A percentile compares a stretch with the other conserved stretches of the same genome.
Conservation (phyloP, 768 basidiomycete species). For the Xerocomellus intermedius region DNA sequence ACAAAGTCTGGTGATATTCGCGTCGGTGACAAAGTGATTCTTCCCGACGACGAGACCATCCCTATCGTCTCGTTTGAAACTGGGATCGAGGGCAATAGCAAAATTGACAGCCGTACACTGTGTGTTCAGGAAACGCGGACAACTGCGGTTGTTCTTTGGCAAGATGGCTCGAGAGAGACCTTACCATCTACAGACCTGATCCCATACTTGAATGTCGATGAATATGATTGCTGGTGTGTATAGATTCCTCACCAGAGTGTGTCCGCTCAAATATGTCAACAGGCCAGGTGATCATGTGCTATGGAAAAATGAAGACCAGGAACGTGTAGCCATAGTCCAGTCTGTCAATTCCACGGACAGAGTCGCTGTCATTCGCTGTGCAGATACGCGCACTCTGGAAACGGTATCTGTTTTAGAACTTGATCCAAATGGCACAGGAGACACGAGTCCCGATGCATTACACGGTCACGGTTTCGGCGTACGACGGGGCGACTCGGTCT, state of each 20-base stretch:
- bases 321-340: conserved; percentile 72
- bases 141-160: conserved; percentile 78
- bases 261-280: conserved; percentile 9
- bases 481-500: conserved; percentile 79
- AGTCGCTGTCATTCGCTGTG: conserved; percentile 63
- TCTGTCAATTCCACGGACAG: conserved; percentile 70
- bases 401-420: conserved; percentile 83
- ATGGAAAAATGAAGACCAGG: conserved; percentile 73
- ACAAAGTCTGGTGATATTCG: conserved; percentile 64
- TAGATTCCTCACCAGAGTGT: background rate
- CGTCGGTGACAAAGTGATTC: conserved; percentile 67
- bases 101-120: conserved; percentile 54
- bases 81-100: conserved; percentile 42
- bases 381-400: conserved; percentile 54
- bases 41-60: conserved; percentile 49
- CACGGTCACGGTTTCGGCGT: conserved; percentile 71
- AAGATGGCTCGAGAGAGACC: conserved; percentile 71
- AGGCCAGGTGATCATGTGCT: conserved; percentile 93
- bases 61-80: conserved; percentile 63
- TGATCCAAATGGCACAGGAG: conserved; percentile 75
- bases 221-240: conserved; percentile 85
- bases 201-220: conserved; percentile 84
- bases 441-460: conserved; percentile 43
- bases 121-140: conserved; percentile 72
- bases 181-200: conserved; percentile 64